A percentile compares a stretch with the other conserved stretches of the same genome.
Evolutionary conservation across 352 stramenopile species (phyloP).

Genomic region (Globisporangium splendens): DNA sequence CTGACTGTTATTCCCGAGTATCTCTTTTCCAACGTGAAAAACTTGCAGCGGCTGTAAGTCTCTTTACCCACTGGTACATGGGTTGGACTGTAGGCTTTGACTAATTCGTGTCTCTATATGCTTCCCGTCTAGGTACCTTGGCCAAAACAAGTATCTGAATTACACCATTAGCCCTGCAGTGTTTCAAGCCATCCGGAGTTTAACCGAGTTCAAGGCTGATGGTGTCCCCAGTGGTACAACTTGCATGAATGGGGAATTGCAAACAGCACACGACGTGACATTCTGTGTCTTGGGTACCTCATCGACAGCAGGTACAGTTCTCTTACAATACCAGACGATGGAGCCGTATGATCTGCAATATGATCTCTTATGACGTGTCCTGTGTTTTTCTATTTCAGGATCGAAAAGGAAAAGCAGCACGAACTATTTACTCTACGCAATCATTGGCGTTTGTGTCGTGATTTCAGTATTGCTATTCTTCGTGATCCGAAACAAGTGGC

Average conservation of each 20-base stretch:
- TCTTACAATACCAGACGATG: background rate
- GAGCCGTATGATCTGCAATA: background rate
- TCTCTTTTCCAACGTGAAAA: constrained; percentile 20
- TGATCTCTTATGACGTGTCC: background rate
- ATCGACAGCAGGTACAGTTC: background rate
- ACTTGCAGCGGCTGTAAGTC: constrained; percentile 28
- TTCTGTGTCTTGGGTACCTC: constrained; percentile 30
- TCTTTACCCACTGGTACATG: no score
- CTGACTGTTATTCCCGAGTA: constrained; percentile 22
- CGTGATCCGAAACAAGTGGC: constrained; percentile 33
- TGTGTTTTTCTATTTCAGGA: background rate
- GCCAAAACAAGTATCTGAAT: constrained; percentile 9
- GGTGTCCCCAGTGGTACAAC: constrained; percentile 15
- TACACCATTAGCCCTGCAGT: constrained; percentile 31
- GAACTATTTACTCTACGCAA: constrained; percentile 3
- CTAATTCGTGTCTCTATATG: background rate
- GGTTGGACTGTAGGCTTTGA: no score
- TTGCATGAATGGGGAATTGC: constrained; percentile 25
- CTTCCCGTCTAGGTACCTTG: background rate
- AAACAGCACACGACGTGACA: constrained; percentile 25
- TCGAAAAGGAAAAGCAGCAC: background rate
- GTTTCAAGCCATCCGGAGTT: constrained; percentile 25
- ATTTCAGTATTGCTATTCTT: constrained; percentile 42
- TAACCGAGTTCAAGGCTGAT: constrained; percentile 30
- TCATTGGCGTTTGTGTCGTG: constrained; percentile 32